Conservation (phyloP, 345 rosid species). For the Conringia planisiliqua region DNA sequence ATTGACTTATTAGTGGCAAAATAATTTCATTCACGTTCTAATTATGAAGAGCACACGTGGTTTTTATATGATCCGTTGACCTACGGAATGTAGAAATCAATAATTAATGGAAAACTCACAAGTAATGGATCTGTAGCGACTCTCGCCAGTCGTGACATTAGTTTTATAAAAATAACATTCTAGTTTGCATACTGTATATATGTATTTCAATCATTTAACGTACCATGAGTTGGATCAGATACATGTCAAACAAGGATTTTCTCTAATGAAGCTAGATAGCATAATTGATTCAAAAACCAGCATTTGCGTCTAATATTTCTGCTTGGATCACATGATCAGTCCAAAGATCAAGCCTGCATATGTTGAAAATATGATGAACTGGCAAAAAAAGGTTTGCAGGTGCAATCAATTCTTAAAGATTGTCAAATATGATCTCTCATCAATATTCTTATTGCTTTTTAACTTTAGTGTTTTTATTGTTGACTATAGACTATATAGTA, state of each 20-base stretch:
- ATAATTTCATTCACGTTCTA: constrained; percentile 13
- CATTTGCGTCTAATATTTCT: neutral
- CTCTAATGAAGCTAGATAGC: neutral
- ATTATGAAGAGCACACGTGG: constrained; percentile 11
- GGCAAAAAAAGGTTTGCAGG: neutral
- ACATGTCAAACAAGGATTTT: neutral
- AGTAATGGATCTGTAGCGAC: neutral
- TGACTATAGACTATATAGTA: neutral
- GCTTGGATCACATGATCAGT: constrained; percentile 7
- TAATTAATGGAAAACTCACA: neutral
- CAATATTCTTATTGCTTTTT: neutral
- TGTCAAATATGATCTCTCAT: neutral
- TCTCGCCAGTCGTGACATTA: neutral
- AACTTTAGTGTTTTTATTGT: too few species aligned
- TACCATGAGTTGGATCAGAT: neutral
- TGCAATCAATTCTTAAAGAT: neutral
- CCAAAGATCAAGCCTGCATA: neutral
- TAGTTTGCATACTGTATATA: neutral
- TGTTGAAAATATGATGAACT: constrained; percentile 4
- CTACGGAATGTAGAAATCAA: constrained; percentile 2
- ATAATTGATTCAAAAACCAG: neutral
- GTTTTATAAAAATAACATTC: neutral
- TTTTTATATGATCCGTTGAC: constrained; percentile 12
- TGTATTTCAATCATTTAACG: neutral
- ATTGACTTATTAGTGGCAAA: constrained; percentile 13